phyloP scores from a whole-genome alignment of 805 yeast species.

The Zygosaccharomyces pseudorouxii region DNA sequence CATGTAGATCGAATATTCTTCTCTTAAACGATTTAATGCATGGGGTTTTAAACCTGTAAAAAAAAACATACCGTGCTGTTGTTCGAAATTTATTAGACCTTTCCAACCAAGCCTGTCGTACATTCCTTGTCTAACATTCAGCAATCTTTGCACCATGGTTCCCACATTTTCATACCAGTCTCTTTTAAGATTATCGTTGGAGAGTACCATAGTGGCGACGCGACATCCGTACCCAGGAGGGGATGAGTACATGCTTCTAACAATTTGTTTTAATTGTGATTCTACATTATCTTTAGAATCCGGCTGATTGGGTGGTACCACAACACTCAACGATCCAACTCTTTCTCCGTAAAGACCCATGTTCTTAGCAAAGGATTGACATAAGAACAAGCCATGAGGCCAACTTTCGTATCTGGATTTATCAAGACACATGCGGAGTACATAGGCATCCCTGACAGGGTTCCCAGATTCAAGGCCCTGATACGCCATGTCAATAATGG shows the following conservation, averaged over 20 bases:
- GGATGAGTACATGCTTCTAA: conserved; percentile 84
- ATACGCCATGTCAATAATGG: conserved; percentile 87
- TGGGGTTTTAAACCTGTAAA: conserved; percentile 73
- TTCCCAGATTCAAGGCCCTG: conserved; percentile 90
- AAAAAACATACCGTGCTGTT: conserved; percentile 94
- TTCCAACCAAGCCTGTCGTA: conserved; percentile 73
- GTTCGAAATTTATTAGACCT: conserved; percentile 53
- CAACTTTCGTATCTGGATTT: conserved; percentile 35
- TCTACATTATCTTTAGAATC: conserved; percentile 50
- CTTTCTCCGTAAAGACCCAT: conserved; percentile 94
- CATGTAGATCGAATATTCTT: conserved; percentile 73
- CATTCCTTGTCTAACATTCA: conserved; percentile 61
- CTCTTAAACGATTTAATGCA: conserved; percentile 67
- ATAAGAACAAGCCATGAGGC: conserved; percentile 52
- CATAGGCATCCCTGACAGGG: conserved; percentile 63
- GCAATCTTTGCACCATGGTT: conserved; percentile 74
- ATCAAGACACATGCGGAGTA: conserved; percentile 39
- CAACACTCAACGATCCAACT: conserved; percentile 68
- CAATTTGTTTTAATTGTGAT: conserved; percentile 77
- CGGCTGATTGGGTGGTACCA: conserved; percentile 52
- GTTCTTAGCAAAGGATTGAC: conserved; percentile 92
- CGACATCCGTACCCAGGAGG: conserved; percentile 95
- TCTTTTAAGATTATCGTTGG: conserved; percentile 50
- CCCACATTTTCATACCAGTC: conserved; percentile 83
- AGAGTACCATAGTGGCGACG: conserved; percentile 73